These are phyloP conservation scores for Lentinula aciculospora DNA, from an alignment of 768 basidiomycete genomes.

Conservation along the genomic window DNA sequence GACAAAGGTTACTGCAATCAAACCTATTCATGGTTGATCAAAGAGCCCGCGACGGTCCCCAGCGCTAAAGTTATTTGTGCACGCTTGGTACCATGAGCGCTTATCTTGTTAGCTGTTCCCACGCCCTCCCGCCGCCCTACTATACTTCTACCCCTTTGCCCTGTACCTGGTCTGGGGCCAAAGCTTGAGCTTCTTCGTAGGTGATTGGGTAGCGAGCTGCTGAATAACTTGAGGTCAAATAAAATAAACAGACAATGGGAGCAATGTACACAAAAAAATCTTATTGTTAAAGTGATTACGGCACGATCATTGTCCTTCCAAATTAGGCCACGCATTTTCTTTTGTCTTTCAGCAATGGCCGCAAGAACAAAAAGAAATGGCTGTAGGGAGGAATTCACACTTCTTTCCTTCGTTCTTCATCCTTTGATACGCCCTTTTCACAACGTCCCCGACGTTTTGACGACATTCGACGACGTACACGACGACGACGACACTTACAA, in stretches of 20 bases:
- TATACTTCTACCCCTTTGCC: not conserved
- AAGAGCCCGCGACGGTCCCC: not conserved
- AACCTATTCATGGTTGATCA: not conserved
- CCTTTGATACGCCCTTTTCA: not conserved
- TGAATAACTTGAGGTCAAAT: not conserved
- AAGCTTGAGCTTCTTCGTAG: not conserved
- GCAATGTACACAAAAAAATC: not conserved
- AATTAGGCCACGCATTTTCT: not conserved
- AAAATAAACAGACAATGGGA: not conserved
- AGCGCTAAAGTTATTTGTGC: not conserved
- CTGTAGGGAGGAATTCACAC: not conserved
- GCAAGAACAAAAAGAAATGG: constrained; percentile 2
- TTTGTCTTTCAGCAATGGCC: not conserved
- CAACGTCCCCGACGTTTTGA: constrained; percentile 6
- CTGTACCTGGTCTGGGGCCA: no score
- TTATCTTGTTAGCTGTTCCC: not conserved
- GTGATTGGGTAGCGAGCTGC: not conserved
- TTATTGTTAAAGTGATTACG: not conserved
- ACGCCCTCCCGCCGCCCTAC: not conserved
- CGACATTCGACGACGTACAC: constrained; percentile 1
- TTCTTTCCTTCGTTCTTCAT: constrained; percentile 5
- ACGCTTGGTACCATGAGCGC: not conserved
- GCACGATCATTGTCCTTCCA: not conserved
- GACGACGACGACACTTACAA: not conserved
- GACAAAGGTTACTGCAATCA: not conserved